Base-by-base conservation (phyloP, 331 rosid genomes). In the Acacia concinna region DNA sequence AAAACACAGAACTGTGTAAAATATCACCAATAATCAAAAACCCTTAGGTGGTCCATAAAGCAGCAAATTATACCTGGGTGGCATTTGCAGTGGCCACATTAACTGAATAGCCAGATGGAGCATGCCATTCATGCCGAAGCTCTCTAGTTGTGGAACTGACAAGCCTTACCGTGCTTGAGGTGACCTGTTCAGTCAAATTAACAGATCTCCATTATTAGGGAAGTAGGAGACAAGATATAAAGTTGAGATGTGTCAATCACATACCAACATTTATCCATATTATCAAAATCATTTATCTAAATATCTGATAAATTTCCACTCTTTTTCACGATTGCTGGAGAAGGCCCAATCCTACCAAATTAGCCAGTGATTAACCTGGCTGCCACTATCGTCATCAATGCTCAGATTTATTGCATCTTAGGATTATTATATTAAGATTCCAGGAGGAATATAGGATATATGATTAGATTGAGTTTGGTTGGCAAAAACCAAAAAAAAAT, bases 81-180 rank as follows among this genome's bases (percentile, higher is more conserved):
- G 97, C 91, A 89, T 96, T 96, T 72, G 99, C 98, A 75, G 98
- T 96, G 37, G 98, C 98, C 49, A 93, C 98, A 64, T 91, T 96
- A 68, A 96, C 89, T 18, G 99, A 93, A 88, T 68, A 90, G 77
- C 94, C 96, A 38, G 89, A 64, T 23, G 94, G 99, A 80, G 98
- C 94, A 78, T 77, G 67, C 99, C 99, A 96, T 72, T 96, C 97
- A 43, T 90, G 30, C 64, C 79, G 86, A 46, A 93, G 92, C 75
- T 89, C 97, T 79, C 97, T 87, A 28, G 94, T 85, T 44, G 91
- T 84, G 81, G 99, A 87, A 84, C 97, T 88, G 77, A 96, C 99
- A 63, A 96, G 81, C 76, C 97, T 87, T 20, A 89, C 98, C 47
- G 94, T 89, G 84, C 86, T 89, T 3, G 99, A 90, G 70, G 96